These are phyloP conservation scores for Eutreptiella sp. DNA, from an alignment of 208 protist genomes.

Conservation along the genomic window DNA sequence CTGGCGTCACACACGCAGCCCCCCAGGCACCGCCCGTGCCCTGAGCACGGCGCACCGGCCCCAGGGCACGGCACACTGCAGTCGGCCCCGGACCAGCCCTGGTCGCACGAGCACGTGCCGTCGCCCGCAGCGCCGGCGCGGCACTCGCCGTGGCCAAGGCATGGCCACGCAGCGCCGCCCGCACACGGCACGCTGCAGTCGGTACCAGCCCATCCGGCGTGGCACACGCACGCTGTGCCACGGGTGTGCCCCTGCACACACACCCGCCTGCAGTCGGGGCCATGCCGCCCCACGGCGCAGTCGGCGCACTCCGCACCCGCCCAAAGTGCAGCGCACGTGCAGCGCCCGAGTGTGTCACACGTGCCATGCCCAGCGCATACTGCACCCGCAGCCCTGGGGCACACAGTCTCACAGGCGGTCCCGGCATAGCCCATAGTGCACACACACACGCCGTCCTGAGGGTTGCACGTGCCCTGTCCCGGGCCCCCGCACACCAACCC, in stretches of 20 bases:
- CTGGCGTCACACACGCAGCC: constrained; percentile 29
- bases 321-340: too few relatives aligned
- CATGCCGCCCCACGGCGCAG: too few relatives aligned
- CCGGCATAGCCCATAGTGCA: constrained; percentile 6
- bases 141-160: constrained; percentile 1
- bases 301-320: too few relatives aligned
- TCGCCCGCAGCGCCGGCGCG: background rate
- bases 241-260: too few relatives aligned
- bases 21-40: too few relatives aligned
- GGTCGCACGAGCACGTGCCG: too few relatives aligned
- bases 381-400: background rate
- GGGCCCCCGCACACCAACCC: too few relatives aligned
- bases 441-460: constrained; percentile 13
- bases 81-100: too few relatives aligned
- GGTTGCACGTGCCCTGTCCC: constrained; percentile 2
- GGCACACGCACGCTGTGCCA: constrained; percentile 11
- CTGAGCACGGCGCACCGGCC: too few relatives aligned
- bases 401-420: background rate
- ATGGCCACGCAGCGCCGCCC: background rate
- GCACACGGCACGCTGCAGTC: constrained; percentile 3
- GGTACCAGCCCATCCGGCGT: constrained; percentile 1
- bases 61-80: too few relatives aligned
- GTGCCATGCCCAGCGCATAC: constrained; percentile 6
- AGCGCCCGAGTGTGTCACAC: too few relatives aligned
- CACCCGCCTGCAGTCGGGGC: too few relatives aligned